Conservation (phyloP, 495 filamentous ascomycete species). For the Aspergillus hancockii region DNA sequence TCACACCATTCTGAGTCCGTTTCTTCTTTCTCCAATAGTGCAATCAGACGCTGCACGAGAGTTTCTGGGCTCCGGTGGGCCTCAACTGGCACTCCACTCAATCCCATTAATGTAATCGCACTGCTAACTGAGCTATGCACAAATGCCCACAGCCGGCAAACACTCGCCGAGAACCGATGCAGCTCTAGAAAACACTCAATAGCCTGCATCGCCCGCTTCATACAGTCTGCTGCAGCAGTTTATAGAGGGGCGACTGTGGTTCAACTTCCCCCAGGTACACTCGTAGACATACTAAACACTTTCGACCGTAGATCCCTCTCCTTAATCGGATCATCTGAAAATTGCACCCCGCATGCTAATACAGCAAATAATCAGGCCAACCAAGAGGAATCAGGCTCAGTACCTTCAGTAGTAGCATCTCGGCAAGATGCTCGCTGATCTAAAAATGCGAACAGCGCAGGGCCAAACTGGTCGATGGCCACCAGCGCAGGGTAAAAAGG, state of each 20-base stretch:
- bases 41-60: constrained; percentile 15
- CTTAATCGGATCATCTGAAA: constrained; percentile 60
- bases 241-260: neutral
- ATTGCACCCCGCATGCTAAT: constrained; percentile 71
- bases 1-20: constrained; percentile 26
- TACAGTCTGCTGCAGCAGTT: constrained; percentile 1
- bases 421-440: constrained; percentile 13
- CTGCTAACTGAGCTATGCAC: constrained; percentile 29
- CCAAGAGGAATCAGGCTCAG: constrained; percentile 19
- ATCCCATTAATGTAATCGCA: constrained; percentile 21
- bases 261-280: constrained; percentile 11
- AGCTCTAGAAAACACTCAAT: constrained; percentile 25
- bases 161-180: constrained; percentile 18
- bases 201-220: constrained; percentile 10
- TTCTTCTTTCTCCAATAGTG: constrained; percentile 22
- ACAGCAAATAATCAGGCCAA: constrained; percentile 62
- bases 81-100: neutral
- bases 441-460: constrained; percentile 24
- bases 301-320: constrained; percentile 52
- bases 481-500: constrained; percentile 29
- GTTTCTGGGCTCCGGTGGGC: neutral
- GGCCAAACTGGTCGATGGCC: constrained; percentile 19
- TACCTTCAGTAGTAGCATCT: neutral
- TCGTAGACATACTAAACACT: constrained; percentile 42
- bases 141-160: constrained; percentile 26